A percentile compares a stretch with the other conserved stretches of the same genome.
phyloP scores from a whole-genome alignment of 2,329 filamentous ascomycete species.

The Talaromyces sp. region DNA sequence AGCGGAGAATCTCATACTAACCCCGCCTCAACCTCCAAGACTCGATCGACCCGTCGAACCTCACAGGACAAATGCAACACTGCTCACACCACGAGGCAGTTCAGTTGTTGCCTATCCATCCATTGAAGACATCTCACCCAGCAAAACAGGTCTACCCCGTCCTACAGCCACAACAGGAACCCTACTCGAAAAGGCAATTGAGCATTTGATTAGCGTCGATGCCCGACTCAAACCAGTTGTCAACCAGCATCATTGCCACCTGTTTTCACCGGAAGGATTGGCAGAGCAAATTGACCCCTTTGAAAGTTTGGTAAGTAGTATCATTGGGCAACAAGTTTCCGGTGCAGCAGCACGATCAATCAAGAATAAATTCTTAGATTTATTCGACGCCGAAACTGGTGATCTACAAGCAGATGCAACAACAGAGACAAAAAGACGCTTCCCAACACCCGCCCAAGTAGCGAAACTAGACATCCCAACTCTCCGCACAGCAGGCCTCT shows the following conservation, averaged over 20 bases:
- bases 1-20: conserved; percentile 41
- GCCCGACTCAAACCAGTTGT: conserved; percentile 68
- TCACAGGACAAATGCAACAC: conserved; percentile 47
- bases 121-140: conserved; percentile 36
- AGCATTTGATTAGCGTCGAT: conserved; percentile 71
- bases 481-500: conserved; percentile 81
- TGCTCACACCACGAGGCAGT: conserved; percentile 48
- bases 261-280: conserved; percentile 80
- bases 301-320: conserved; percentile 74
- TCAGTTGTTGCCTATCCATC: conserved; percentile 49
- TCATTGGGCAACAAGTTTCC: conserved; percentile 95
- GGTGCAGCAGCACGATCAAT: conserved; percentile 88
- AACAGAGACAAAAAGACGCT: conserved; percentile 38
- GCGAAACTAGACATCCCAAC: conserved; percentile 59
- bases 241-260: conserved; percentile 68
- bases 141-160: conserved; percentile 37
- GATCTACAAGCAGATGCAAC: conserved; percentile 7
- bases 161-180: conserved; percentile 63
- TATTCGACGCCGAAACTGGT: conserved; percentile 57
- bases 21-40: conserved; percentile 36
- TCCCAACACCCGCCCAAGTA: conserved; percentile 76
- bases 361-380: conserved; percentile 73
- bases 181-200: conserved; percentile 70
- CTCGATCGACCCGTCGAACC: conserved; percentile 47
- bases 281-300: conserved; percentile 86